A percentile compares a stretch with the other conserved stretches of the same genome.
These are phyloP conservation scores for Solanum hybrid DNA, from an alignment of 305 asterid genomes.

Conservation along the genomic window DNA sequence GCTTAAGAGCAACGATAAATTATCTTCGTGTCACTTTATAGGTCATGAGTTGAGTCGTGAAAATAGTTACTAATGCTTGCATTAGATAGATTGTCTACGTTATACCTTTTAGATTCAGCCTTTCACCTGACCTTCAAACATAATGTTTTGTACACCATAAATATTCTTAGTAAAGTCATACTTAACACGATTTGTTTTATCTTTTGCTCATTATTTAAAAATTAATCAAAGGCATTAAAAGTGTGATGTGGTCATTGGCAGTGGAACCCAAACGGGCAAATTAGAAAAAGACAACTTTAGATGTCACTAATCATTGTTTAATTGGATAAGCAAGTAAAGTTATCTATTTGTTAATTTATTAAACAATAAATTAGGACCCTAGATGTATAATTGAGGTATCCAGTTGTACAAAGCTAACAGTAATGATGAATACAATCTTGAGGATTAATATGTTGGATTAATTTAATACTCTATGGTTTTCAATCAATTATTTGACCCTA, in stretches of 20 bases:
- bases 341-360: not conserved
- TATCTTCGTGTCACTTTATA: not conserved
- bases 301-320: slow-evolving; percentile 3
- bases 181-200: not conserved
- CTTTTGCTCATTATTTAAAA: not conserved
- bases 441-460: not conserved
- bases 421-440: slow-evolving; percentile 8
- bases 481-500: slow-evolving; percentile 2
- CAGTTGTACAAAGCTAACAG: slow-evolving; percentile 13
- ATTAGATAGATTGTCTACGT: not conserved
- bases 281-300: not conserved
- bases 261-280: not conserved
- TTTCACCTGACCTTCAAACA: not conserved
- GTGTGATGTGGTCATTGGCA: not conserved
- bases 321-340: not conserved
- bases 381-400: slow-evolving; percentile 5
- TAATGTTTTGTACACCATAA: not conserved
- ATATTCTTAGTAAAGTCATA: not conserved
- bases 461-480: slow-evolving; percentile 3
- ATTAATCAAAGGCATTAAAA: not conserved
- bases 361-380: not conserved
- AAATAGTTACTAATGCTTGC: fast-evolving
- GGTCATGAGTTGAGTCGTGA: not conserved
- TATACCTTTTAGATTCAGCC: not conserved
- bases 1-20: not conserved